Evolutionary conservation across 1,284 basidiomycete species (phyloP), one percentile per base, ranked within the genome.

Genomic region (Irpex sp.): DNA sequence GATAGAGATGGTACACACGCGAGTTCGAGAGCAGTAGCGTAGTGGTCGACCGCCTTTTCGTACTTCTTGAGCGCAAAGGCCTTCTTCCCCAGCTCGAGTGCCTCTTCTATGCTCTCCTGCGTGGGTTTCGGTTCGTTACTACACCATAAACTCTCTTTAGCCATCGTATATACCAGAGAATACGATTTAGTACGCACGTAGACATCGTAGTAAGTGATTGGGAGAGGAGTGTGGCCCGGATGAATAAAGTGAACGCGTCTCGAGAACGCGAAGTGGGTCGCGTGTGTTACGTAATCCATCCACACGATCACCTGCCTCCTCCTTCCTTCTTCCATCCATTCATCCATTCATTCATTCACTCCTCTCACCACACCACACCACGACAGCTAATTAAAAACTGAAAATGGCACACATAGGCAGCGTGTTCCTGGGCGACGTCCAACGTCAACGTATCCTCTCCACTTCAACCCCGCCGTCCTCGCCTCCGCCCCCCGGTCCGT

Each of bases 11-110:
- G 55, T 11, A 79, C 82, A 65, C 77, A 95, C 94, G 87, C 82
- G 64, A 92, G 75, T 73, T 96, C 93, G 37, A 97, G 84, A 3
- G 93, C 93, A 55, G 85, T 88, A 37, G 91, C 92, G 76, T 95
- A 96, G 73, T 91, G 82, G 56, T 91, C 89, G 4, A 94, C 88
- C 1, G 93, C 91, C 71, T 93, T 87, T 71, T 96, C 93, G 74
- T 89, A 96, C 74, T 93, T 92, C 74, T 84, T 85, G 69, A 96
- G 84, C 37, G 93, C 93, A 75, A 93, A 92, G 1, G 94, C 93
- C 79, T 91, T 89, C 81, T 90, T 90, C 2, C 88, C 91, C 66
- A 86, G 86, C 71, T 91, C 91, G 62, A 93, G 77, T 13, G 82
- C 79, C 57, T 79, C 82, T 69, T 89, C 86, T 59, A 89, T 74